Conservation (phyloP, 805 yeast genomes). For the Candida pseudoglaebosa region DNA sequence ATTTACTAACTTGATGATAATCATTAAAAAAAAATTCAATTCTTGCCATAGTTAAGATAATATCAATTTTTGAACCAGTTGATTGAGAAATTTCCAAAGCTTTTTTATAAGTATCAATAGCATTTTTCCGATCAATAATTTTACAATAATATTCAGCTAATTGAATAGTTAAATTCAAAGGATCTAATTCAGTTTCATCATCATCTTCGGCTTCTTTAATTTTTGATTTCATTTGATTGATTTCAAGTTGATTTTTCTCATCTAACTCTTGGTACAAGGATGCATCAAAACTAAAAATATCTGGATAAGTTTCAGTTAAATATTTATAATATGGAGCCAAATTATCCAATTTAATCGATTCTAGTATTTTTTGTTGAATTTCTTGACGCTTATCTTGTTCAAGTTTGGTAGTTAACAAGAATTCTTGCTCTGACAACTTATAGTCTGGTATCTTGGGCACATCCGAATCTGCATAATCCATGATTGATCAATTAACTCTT, state of each 20-base stretch:
- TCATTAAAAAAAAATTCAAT: constrained; percentile 89
- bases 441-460: constrained; percentile 73
- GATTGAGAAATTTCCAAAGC: constrained; percentile 79
- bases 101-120: constrained; percentile 60
- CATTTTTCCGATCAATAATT: constrained; percentile 77
- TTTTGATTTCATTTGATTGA: constrained; percentile 50
- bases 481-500: no score
- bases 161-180: constrained; percentile 68
- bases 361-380: constrained; percentile 46
- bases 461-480: constrained; percentile 42
- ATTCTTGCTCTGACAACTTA: constrained; percentile 75
- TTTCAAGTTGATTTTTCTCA: constrained; percentile 51
- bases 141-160: constrained; percentile 85
- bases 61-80: constrained; percentile 87
- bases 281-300: constrained; percentile 56
- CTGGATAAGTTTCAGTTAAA: constrained; percentile 35
- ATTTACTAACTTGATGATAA: constrained; percentile 60
- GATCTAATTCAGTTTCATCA: constrained; percentile 84
- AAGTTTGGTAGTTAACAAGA: constrained; percentile 45
- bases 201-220: constrained; percentile 55
- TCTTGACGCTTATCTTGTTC: constrained; percentile 21
- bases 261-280: constrained; percentile 47
- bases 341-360: constrained; percentile 52
- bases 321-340: constrained; percentile 83
- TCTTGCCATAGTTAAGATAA: constrained; percentile 75